phyloP scores from a whole-genome alignment of 2,329 filamentous ascomycete genomes.

The Amphichorda felina region DNA sequence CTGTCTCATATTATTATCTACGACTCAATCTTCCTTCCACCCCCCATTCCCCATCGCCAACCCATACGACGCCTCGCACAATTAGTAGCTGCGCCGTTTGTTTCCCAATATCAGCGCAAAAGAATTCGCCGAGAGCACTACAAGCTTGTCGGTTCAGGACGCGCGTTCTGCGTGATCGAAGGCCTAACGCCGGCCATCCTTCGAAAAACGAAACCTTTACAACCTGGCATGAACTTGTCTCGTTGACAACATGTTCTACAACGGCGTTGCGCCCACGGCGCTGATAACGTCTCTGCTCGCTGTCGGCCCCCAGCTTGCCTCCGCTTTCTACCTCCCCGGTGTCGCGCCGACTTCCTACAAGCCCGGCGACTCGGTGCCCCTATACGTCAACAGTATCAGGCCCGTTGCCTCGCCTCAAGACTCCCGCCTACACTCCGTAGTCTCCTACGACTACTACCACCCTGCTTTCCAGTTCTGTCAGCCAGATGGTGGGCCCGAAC shows the following conservation, averaged over 20 bases:
- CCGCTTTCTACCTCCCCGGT: conserved; percentile 91
- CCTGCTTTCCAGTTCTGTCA: conserved; percentile 78
- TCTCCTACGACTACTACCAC: conserved; percentile 95
- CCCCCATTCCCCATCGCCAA: too few species aligned
- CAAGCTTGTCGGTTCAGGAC: too few species aligned
- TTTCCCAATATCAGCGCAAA: too few species aligned
- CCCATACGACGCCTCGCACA: too few species aligned
- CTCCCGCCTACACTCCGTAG: conserved; percentile 76
- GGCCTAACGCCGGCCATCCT: too few species aligned
- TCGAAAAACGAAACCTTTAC: too few species aligned
- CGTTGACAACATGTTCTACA: conserved; percentile 6
- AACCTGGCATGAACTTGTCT: too few species aligned
- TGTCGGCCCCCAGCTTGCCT: conserved; percentile 38
- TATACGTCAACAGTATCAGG: conserved; percentile 87
- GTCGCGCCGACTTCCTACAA: conserved; percentile 91
- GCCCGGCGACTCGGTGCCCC: conserved; percentile 64
- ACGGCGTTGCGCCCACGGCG: conserved; percentile 33
- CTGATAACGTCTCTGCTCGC: conserved; percentile 37
- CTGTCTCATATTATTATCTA: too few species aligned
- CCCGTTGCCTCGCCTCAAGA: conserved; percentile 69
- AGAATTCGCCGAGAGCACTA: too few species aligned
- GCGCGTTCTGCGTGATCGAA: too few species aligned
- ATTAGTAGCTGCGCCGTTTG: too few species aligned
- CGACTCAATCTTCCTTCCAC: too few species aligned
- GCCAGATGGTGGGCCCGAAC: conserved; percentile 63